Conservation (phyloP, 768 basidiomycete species). For the Russula earlei region DNA sequence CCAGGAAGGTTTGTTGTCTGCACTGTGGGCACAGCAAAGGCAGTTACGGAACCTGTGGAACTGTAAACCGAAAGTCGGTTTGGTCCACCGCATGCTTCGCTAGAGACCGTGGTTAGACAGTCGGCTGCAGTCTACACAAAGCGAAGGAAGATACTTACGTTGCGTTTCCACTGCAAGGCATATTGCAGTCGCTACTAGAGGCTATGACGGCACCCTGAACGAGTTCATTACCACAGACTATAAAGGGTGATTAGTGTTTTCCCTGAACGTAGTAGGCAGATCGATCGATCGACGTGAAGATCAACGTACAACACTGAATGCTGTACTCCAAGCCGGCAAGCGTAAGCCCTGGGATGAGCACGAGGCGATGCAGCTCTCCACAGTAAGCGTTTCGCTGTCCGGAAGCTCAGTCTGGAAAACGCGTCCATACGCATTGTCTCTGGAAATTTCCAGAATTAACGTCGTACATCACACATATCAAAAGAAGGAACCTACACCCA, state of each 20-base stretch:
- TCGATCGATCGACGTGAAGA: not conserved
- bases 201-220: slow-evolving; percentile 48
- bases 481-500: slow-evolving; percentile 37
- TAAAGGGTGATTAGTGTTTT: slow-evolving; percentile 1
- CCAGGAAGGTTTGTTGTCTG: slow-evolving; percentile 52
- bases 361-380: slow-evolving; percentile 50
- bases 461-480: not conserved
- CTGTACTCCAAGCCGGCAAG: slow-evolving; percentile 65
- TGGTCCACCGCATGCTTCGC: slow-evolving; percentile 64
- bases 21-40: slow-evolving; percentile 47
- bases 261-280: not conserved
- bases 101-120: slow-evolving; percentile 23
- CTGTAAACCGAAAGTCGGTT: slow-evolving; percentile 62
- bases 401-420: slow-evolving; percentile 38
- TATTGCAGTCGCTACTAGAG: slow-evolving; percentile 48
- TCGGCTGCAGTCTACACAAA: not conserved
- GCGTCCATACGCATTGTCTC: slow-evolving; percentile 57
- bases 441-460: slow-evolving; percentile 9
- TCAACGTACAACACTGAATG: slow-evolving; percentile 38
- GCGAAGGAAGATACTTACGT: slow-evolving; percentile 34
- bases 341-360: slow-evolving; percentile 50
- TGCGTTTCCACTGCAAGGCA: slow-evolving; percentile 63
- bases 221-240: slow-evolving; percentile 64
- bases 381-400: slow-evolving; percentile 38
- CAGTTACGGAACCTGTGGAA: slow-evolving; percentile 38